Percentiles rank a stretch among this genome's conserved stretches.
Evolutionary conservation across 306 rosid species (phyloP).

Genomic region (Lathyrus tuberosus): DNA sequence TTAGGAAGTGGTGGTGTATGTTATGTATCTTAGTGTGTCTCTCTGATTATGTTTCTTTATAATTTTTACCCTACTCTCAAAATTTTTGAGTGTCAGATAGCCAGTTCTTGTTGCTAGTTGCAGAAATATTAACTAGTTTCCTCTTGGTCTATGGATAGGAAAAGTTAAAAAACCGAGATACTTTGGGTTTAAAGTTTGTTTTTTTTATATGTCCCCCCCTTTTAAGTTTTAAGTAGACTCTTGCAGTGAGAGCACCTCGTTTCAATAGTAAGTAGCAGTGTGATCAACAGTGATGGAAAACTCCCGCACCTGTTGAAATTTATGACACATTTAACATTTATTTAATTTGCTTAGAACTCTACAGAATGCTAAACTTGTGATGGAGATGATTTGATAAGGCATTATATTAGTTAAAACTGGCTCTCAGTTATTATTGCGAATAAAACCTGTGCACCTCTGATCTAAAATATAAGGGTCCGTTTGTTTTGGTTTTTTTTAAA

Average conservation of each 20-base stretch:
- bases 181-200: conserved; percentile 19
- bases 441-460: neutral
- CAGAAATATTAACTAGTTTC: conserved; percentile 25
- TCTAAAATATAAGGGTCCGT: too few relatives aligned
- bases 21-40: conserved; percentile 8
- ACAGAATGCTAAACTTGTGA: neutral
- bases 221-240: neutral
- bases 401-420: neutral
- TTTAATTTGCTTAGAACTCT: neutral
- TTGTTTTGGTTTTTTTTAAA: too few relatives aligned
- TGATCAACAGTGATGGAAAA: neutral
- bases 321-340: neutral
- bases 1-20: conserved; percentile 40
- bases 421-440: neutral
- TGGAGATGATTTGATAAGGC: neutral
- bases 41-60: neutral
- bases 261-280: conserved; percentile 4
- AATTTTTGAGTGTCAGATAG: conserved; percentile 2
- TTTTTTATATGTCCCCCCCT: neutral
- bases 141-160: conserved; percentile 21
- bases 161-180: neutral
- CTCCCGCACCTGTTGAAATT: neutral
- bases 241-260: neutral
- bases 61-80: neutral
- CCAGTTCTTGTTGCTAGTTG: conserved; percentile 22